phyloP scores from a whole-genome alignment of 176 grass and related monocot genomes.

The Echinochloa phyllopogon region DNA sequence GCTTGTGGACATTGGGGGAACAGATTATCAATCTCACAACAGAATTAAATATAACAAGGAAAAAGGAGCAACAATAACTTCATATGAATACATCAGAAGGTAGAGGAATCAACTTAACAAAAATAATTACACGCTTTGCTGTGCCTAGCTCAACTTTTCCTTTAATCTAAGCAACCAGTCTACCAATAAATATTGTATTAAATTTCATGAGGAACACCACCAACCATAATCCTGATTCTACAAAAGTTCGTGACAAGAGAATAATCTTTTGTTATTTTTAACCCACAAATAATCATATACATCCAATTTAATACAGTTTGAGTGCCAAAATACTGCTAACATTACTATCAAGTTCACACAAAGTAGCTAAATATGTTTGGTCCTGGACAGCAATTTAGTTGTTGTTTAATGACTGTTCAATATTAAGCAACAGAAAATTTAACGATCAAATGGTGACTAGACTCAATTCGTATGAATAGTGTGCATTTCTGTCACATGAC shows the following conservation, averaged over 20 bases:
- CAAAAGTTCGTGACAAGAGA: not conserved
- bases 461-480: not conserved
- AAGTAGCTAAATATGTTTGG: not conserved
- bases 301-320: constrained; percentile 4
- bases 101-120: not conserved
- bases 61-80: not conserved
- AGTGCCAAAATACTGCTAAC: not conserved
- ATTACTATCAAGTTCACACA: not conserved
- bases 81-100: not conserved
- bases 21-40: not conserved
- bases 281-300: not conserved
- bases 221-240: not conserved
- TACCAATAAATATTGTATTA: constrained; percentile 8
- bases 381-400: not conserved
- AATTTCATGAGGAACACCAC: not conserved
- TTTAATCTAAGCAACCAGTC: not conserved
- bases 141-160: not conserved
- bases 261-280: not conserved
- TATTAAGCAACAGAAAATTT: constrained; percentile 10
- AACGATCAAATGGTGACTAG: not conserved
- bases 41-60: not conserved
- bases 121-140: constrained; percentile 5
- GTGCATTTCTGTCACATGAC: not conserved
- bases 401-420: not conserved
- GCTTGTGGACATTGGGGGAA: constrained; percentile 13